Percentiles rank a stretch among this genome's conserved stretches.
Conservation (phyloP, 2,329 filamentous ascomycete species). For the Talaromyces amestolkiae region DNA sequence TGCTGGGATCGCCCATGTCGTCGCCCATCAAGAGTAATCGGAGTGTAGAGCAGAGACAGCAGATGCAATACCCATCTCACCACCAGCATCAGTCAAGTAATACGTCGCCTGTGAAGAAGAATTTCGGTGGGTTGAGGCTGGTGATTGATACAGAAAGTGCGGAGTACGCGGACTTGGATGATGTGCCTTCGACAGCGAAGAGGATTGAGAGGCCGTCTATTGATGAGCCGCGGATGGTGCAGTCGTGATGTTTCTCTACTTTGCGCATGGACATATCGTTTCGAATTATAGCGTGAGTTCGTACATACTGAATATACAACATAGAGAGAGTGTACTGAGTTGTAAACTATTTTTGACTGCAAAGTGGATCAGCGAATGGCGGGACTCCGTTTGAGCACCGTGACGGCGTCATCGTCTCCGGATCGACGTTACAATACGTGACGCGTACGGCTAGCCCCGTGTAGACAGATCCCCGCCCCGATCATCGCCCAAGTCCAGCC, state of each 20-base stretch:
- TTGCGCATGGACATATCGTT: not conserved
- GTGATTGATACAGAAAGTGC: conserved; percentile 19
- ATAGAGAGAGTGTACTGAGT: not conserved
- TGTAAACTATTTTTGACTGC: not conserved
- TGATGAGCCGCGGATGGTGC: conserved; percentile 11
- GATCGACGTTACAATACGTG: conserved; percentile 1
- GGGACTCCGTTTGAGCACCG: not conserved
- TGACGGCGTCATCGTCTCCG: not conserved
- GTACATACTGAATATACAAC: not conserved
- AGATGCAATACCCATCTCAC: not conserved
- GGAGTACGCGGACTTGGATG: conserved; percentile 15
- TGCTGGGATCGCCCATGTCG: conserved; percentile 14
- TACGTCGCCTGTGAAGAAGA: conserved; percentile 15
- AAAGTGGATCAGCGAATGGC: not conserved
- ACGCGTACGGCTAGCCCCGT: not conserved
- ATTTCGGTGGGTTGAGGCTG: conserved; percentile 12
- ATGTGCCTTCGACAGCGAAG: conserved; percentile 17
- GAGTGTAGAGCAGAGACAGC: conserved; percentile 1
- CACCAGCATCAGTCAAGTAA: not conserved
- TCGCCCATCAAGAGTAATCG: conserved; percentile 13
- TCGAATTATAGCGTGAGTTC: not conserved
- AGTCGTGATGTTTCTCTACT: not conserved
- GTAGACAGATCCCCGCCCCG: not conserved
- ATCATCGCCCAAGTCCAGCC: not conserved
- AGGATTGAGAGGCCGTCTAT: conserved; percentile 16